Evolutionary conservation across 2,329 filamentous ascomycete genomes (phyloP).

Genomic region (Ascochyta rabiei): DNA sequence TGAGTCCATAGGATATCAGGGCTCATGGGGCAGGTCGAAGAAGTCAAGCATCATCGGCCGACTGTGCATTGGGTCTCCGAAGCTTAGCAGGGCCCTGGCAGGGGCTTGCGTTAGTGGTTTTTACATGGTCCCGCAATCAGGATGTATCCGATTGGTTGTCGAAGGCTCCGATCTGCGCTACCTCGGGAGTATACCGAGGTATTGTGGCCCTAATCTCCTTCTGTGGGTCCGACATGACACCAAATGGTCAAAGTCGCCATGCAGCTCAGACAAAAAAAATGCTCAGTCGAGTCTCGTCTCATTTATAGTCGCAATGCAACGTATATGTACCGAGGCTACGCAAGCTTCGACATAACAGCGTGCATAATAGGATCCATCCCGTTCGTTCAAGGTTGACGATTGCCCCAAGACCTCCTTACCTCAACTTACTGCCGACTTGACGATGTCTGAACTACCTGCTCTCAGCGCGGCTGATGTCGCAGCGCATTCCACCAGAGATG

Average conservation of each 20-base stretch:
- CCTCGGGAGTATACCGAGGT: slow-evolving; percentile 17
- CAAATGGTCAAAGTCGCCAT: slow-evolving; percentile 12
- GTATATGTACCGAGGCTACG: slow-evolving; percentile 17
- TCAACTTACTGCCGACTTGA: neutral
- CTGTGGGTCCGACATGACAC: slow-evolving; percentile 12
- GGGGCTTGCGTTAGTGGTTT: slow-evolving; percentile 4
- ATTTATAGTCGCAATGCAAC: slow-evolving; percentile 7
- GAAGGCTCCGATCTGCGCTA: neutral
- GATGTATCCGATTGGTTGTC: slow-evolving; percentile 7
- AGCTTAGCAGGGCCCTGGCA: slow-evolving; percentile 14
- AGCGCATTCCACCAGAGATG: slow-evolving; percentile 55
- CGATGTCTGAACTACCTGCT: slow-evolving; percentile 22
- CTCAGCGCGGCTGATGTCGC: slow-evolving; percentile 53
- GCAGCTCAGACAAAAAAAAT: slow-evolving; percentile 10
- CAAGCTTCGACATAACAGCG: slow-evolving; percentile 9
- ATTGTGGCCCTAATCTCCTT: slow-evolving; percentile 8
- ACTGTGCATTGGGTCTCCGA: slow-evolving; percentile 8
- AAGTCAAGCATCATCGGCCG: slow-evolving; percentile 11
- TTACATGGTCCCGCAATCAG: slow-evolving; percentile 6
- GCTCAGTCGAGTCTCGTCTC: slow-evolving; percentile 10
- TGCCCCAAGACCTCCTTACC: neutral
- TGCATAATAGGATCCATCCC: slow-evolving; percentile 15
- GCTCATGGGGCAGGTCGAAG: slow-evolving; percentile 6
- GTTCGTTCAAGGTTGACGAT: slow-evolving; percentile 12
- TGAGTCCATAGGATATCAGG: slow-evolving; percentile 1